These are phyloP conservation scores for Exophiala lecanii-corni DNA, from an alignment of 2,329 filamentous ascomycete species.

Conservation along the genomic window DNA sequence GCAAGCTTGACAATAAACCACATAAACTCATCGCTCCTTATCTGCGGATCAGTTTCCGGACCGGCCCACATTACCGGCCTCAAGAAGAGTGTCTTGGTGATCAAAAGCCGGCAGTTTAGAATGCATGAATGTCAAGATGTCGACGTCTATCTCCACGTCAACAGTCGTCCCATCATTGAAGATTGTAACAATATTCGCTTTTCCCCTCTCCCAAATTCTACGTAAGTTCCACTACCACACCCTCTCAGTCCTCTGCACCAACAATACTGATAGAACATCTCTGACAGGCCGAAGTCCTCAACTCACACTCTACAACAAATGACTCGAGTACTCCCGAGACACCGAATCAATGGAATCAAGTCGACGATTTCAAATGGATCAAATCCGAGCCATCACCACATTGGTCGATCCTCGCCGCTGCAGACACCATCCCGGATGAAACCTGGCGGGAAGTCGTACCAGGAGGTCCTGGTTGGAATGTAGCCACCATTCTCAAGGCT, in stretches of 20 bases:
- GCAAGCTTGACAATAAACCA: slow-evolving; percentile 66
- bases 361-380: slow-evolving; percentile 98
- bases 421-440: slow-evolving; percentile 54
- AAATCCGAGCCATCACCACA: slow-evolving; percentile 78
- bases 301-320: slow-evolving; percentile 23
- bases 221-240: slow-evolving; percentile 5
- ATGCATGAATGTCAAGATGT: slow-evolving; percentile 84
- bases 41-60: slow-evolving; percentile 74
- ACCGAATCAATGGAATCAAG: slow-evolving; percentile 75
- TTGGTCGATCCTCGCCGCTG: slow-evolving; percentile 66
- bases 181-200: slow-evolving; percentile 76
- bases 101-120: slow-evolving; percentile 79
- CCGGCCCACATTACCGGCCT: slow-evolving; percentile 78
- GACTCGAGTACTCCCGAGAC: slow-evolving; percentile 3
- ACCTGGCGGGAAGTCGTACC: slow-evolving; percentile 67
- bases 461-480: slow-evolving; percentile 56
- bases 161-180: slow-evolving; percentile 88
- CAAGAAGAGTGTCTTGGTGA: slow-evolving; percentile 63
- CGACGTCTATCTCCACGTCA: slow-evolving; percentile 76
- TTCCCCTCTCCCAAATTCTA: slow-evolving; percentile 60
- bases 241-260: neutral
- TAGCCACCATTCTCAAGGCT: slow-evolving; percentile 60
- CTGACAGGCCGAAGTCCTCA: slow-evolving; percentile 15
- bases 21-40: slow-evolving; percentile 65
- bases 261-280: too few relatives aligned